A percentile compares a stretch with the other conserved stretches of the same genome.
These are phyloP conservation scores for Cadophora sp. DNA, from an alignment of 2,329 filamentous ascomycete species.

Conservation along the genomic window DNA sequence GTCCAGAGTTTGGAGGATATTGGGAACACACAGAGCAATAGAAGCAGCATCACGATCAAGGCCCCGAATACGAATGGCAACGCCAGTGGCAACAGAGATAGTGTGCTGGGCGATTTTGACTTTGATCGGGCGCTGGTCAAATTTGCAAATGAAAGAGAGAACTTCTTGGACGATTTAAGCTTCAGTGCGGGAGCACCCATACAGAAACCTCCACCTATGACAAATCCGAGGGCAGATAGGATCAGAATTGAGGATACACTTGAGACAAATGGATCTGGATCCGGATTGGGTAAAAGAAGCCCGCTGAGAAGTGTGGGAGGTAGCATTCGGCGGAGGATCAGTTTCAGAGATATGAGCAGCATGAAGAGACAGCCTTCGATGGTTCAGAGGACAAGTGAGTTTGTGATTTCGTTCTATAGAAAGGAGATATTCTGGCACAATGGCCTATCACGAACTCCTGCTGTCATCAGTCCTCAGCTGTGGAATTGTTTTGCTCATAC, in stretches of 20 bases:
- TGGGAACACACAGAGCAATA: slow-evolving; percentile 60
- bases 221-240: slow-evolving; percentile 81
- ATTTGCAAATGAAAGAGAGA: slow-evolving; percentile 93
- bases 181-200: slow-evolving; percentile 80
- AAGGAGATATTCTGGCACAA: not conserved
- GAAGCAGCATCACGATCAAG: slow-evolving; percentile 70
- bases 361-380: slow-evolving; percentile 84
- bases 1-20: slow-evolving; percentile 63
- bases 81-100: slow-evolving; percentile 29
- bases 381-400: slow-evolving; percentile 72
- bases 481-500: too few species aligned
- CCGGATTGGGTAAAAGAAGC: slow-evolving; percentile 50
- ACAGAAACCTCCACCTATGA: slow-evolving; percentile 71
- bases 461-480: not conserved
- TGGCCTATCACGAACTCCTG: not conserved
- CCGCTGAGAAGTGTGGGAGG: slow-evolving; percentile 64
- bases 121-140: slow-evolving; percentile 94
- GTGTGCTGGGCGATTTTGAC: slow-evolving; percentile 72
- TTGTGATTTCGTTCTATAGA: not conserved
- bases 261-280: slow-evolving; percentile 41
- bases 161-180: slow-evolving; percentile 89
- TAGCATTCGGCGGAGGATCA: slow-evolving; percentile 90
- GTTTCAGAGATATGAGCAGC: slow-evolving; percentile 94
- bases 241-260: slow-evolving; percentile 75
- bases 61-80: slow-evolving; percentile 46